A percentile compares a stretch with the other conserved stretches of the same genome.
These are phyloP conservation scores for Ustilago cynodontis DNA, from an alignment of 1,284 basidiomycete genomes.

Conservation along the genomic window DNA sequence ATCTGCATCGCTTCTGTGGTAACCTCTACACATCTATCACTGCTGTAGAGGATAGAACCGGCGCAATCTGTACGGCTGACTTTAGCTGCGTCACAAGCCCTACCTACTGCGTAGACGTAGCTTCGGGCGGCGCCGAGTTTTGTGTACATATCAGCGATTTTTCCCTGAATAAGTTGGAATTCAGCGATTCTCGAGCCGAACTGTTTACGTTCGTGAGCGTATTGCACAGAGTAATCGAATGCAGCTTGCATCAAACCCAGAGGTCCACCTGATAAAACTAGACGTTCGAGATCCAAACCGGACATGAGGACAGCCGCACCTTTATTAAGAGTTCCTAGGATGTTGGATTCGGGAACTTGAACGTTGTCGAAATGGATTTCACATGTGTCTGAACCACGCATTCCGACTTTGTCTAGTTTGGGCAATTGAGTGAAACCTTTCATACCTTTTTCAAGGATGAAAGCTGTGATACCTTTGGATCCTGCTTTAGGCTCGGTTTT, in stretches of 20 bases:
- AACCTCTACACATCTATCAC: slow-evolving; percentile 56
- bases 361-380: slow-evolving; percentile 94
- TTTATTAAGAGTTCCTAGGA: slow-evolving; percentile 82
- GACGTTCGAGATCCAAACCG: slow-evolving; percentile 89
- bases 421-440: slow-evolving; percentile 88
- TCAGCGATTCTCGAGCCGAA: slow-evolving; percentile 88
- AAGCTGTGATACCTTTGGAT: slow-evolving; percentile 91
- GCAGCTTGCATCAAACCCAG: slow-evolving; percentile 89
- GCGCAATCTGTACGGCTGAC: slow-evolving; percentile 73
- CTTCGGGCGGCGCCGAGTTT: slow-evolving; percentile 87
- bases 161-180: slow-evolving; percentile 95
- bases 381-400: slow-evolving; percentile 94
- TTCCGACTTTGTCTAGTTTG: slow-evolving; percentile 94
- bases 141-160: slow-evolving; percentile 89
- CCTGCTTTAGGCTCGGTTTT: slow-evolving; percentile 83
- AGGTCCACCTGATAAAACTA: slow-evolving; percentile 89
- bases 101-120: slow-evolving; percentile 87
- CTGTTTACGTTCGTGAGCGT: slow-evolving; percentile 90
- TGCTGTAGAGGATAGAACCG: slow-evolving; percentile 57
- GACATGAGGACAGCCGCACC: slow-evolving; percentile 93
- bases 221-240: slow-evolving; percentile 87
- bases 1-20: slow-evolving; percentile 61
- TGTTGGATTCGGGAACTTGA: slow-evolving; percentile 82
- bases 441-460: slow-evolving; percentile 85
- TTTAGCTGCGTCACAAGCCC: slow-evolving; percentile 56